phyloP scores from a whole-genome alignment of 75 land plant species.

The Picea glauca region DNA sequence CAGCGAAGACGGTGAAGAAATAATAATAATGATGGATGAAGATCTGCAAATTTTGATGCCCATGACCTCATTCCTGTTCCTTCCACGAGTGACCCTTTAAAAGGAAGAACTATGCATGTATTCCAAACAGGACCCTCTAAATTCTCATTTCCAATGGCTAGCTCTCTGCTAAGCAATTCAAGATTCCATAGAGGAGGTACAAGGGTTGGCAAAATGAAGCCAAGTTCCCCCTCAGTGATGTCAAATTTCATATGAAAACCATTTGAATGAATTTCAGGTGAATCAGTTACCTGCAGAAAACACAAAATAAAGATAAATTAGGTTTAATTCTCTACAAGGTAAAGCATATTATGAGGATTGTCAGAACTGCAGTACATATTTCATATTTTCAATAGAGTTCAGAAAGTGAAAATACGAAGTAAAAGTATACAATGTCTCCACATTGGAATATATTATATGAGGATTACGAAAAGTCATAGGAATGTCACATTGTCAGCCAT shows the following conservation, averaged over 20 bases:
- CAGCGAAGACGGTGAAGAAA: constrained; percentile 80
- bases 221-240: constrained; percentile 81
- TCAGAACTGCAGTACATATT: background rate
- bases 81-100: constrained; percentile 36
- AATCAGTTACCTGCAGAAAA: constrained; percentile 70
- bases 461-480: background rate
- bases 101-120: constrained; percentile 90
- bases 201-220: constrained; percentile 86
- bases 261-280: constrained; percentile 96
- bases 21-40: constrained; percentile 86
- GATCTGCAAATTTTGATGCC: constrained; percentile 67
- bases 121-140: constrained; percentile 41
- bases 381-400: background rate
- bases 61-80: constrained; percentile 44
- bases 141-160: constrained; percentile 24
- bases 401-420: background rate
- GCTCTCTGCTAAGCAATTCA: constrained; percentile 16
- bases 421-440: background rate
- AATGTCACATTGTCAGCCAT: background rate
- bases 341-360: background rate
- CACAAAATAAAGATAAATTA: background rate
- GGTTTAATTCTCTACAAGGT: background rate
- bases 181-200: constrained; percentile 42
- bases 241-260: constrained; percentile 98
- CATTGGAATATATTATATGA: background rate